Evolutionary conservation across 768 basidiomycete genomes (phyloP), one percentile per base, ranked within the genome.

Genomic region (Suillus placidus): DNA sequence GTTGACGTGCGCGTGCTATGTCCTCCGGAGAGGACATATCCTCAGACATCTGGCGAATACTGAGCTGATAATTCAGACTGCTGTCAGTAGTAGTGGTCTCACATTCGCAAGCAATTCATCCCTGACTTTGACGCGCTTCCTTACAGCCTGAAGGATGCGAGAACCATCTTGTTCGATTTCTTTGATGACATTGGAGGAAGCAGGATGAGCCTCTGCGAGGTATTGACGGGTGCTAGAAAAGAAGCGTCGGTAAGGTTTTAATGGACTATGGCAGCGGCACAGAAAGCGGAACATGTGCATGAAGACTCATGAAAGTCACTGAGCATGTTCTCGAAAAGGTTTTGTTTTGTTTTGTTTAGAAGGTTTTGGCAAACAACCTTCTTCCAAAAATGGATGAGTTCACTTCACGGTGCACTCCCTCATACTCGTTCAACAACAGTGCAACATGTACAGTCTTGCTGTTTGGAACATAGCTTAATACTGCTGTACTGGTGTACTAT

Each of bases 11-110:
- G 12, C 81, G 78, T 12, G 78, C 74, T 62, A 92, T 85, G 68
- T 90, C 87, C 52, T 85, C 85, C 9, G 81, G 78, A 18, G 83
- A 81, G 4, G 85, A 82, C 76, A 84, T 79, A 60, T 82, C 78
- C 12, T 84, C 83, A 4, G 87, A 83, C 30, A 88, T 74, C 88
- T 89, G 63, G 1, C 52, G 37, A 42, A 35, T 32, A 35, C 7
- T 61, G 16, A 51, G 62, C 9, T 20, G 6, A 20, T 6, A 18
- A 0, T 30, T 60, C 6, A 4, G 13, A 32, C 16, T 30, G 20
- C 0, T 60, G 10, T 30, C 16, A 3, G 30, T 40, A 18, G 30
- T 32, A 16, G 52, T 60, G 7, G 26, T 20, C 40, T 42, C 18
- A 81, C 87, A 75, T 87, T 80, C 42, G 82, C 78, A 10, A 80